Evolutionary conservation across 345 rosid species (phyloP).

Genomic region (Dipteronia sinensis): DNA sequence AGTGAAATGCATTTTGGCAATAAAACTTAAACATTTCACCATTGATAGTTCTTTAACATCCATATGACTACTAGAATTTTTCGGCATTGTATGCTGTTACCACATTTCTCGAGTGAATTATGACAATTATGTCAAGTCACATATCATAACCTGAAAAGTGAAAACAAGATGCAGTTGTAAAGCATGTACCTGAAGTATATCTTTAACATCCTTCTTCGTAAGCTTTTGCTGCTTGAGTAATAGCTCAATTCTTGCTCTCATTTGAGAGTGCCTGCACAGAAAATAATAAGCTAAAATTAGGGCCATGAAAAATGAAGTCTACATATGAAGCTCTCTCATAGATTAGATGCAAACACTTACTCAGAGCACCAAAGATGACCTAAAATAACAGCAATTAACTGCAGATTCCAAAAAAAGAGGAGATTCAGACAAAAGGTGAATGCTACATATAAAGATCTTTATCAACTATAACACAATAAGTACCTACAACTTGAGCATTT

Average conservation of each 20-base stretch:
- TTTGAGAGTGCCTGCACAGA: constrained; percentile 61
- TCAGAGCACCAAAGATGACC: constrained; percentile 98
- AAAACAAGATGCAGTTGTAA: constrained; percentile 7
- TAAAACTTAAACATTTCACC: neutral
- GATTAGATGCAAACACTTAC: constrained; percentile 49
- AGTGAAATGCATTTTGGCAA: neutral
- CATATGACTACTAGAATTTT: neutral
- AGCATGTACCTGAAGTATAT: constrained; percentile 77
- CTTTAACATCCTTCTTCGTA: constrained; percentile 63
- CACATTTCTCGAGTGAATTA: neutral
- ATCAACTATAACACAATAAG: neutral
- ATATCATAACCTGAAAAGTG: neutral
- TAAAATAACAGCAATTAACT: constrained; percentile 82
- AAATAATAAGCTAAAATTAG: neutral
- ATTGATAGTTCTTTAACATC: neutral
- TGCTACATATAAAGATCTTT: neutral
- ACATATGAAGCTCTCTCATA: constrained; percentile 15
- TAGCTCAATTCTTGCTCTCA: constrained; percentile 83
- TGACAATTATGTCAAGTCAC: neutral
- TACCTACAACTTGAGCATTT: neutral
- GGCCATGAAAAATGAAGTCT: constrained; percentile 2
- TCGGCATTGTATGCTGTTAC: neutral
- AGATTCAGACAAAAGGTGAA: constrained; percentile 2
- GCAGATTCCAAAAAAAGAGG: constrained; percentile 34
- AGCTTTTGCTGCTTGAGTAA: constrained; percentile 92